These are phyloP conservation scores for Penicillium parvum DNA, from an alignment of 495 filamentous ascomycete genomes.

Conservation along the genomic window DNA sequence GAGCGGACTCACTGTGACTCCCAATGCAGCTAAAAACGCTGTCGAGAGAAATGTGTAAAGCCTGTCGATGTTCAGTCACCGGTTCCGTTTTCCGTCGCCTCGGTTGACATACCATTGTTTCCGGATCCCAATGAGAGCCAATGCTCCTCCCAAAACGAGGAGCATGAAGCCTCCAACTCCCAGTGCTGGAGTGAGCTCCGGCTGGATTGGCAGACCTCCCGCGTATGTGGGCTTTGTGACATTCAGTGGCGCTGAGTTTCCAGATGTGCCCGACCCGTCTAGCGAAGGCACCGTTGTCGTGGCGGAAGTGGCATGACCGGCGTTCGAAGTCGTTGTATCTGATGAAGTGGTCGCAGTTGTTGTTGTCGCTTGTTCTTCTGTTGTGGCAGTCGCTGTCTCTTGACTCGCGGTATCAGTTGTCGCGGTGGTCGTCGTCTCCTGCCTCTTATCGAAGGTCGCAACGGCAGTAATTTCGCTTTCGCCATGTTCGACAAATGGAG, in stretches of 20 bases:
- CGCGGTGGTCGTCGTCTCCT: constrained; percentile 8
- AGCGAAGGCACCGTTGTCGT: constrained; percentile 18
- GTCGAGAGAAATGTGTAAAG: constrained; percentile 79
- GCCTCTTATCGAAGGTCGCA: constrained; percentile 5
- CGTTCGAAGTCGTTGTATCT: constrained; percentile 15
- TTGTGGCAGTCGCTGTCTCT: constrained; percentile 9
- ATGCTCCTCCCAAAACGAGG: constrained; percentile 61
- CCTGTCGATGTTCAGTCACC: constrained; percentile 24
- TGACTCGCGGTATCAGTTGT: constrained; percentile 7
- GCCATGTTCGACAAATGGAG: constrained; percentile 6
- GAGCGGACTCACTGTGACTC: constrained; percentile 55
- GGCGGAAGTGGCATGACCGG: constrained; percentile 12
- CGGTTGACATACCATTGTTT: constrained; percentile 55
- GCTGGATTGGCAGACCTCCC: constrained; percentile 61
- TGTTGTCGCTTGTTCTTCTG: constrained; percentile 9
- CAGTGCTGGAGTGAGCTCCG: constrained; percentile 72
- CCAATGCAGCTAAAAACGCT: constrained; percentile 66
- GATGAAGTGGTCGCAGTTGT: constrained; percentile 10
- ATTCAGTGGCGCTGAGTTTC: constrained; percentile 9
- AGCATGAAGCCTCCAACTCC: constrained; percentile 75
- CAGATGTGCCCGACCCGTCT: constrained; percentile 10
- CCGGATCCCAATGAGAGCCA: constrained; percentile 78
- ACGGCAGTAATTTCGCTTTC: constrained; percentile 4
- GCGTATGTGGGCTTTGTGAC: constrained; percentile 18
- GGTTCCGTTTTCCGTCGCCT: background rate